Evolutionary conservation across 805 yeast species (phyloP), one percentile per base, ranked within the genome.

Genomic region (Wickerhamiella kazuoi): DNA sequence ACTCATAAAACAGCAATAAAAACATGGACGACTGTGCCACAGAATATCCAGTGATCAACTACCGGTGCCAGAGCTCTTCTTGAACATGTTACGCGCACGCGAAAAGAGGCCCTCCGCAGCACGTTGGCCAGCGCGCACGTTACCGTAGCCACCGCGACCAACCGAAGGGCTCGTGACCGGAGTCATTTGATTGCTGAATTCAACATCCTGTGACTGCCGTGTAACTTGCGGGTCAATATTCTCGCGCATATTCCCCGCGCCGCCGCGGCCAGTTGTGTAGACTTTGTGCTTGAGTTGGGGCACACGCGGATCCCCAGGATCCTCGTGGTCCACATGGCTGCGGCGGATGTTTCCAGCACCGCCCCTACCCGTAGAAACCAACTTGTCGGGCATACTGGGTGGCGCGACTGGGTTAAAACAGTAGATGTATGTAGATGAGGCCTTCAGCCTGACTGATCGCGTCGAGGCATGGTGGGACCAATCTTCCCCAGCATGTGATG

Each of bases 241-340:
- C 44, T 62, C 65, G 40, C 73, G 59, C 80, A 78, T 78, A 50
- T 78, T 78, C 4, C 87, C 87, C 37, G 71, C 74, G 5, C 87
- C 87, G 5, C 87, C 87, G 46, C 87, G 65, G 17, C 86, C 87
- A 1, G 84, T 78, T 20, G 79, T 67, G 50, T 72, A 69, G 20
- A 71, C 68, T 21, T 69, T 68, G 16, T 69, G 68, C 28, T 33
- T 42, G 24, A 44, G 40, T 49, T 62, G 68, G 21, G 84, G 83
- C 14, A 79, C 71, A 15, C 14, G 13, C 14, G 5, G 21, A n/a
- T 7, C 15, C 3, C 74, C 67, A 2, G 67, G 71, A 29, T 37
- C 45, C 13, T 31, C 46, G 24, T 72, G 62, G 36, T 64, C 69
- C 3, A 79, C 79, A 7, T 71, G 52, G 47, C 11, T 70, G 53